Evolutionary conservation across 1,139 yeast species (phyloP), one percentile per base, ranked within the genome.

Genomic region (Debaryomycetaceae sp.): DNA sequence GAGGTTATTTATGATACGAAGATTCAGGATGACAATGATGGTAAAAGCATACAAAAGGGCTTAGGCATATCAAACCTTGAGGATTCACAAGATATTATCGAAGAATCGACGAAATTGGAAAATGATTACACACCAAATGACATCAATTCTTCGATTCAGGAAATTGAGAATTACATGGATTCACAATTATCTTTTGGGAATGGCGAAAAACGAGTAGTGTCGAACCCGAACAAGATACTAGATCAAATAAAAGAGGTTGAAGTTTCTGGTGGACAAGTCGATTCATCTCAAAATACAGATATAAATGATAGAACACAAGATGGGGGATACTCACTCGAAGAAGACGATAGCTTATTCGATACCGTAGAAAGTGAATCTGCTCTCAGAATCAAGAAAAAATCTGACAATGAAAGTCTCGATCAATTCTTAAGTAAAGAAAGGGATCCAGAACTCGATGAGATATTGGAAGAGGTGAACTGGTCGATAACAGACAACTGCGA

Each of bases 401-500:
- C 2, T 11, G 26, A 8, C 26, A 11, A 11, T 22, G 26, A 11
- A 22, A 22, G 26, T 11, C 26, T 22, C 11, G 26, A 22, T 22
- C 11, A 22, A 8, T 8, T 22, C 2, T 22, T 22, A 11, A 11
- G 26, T 11, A 22, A 22, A 8, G 26, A 22, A 11, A 68, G 59
- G 37, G 78, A 73, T 45, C 59, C 73, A 0, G 78, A 73, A 44
- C 57, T 81, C n/a, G 84, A 78, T 41, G 91, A 87, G 43, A 62
- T 87, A 14, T 71, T 88, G 45, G 87, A 83, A 28, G 92, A 84
- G 45, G 74, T 87, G 19, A 78, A 79, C 30, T 88, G 95, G 94
- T 76, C 76, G 22, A 71, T 81, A 1, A 64, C 73, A 14, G 94
- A 86, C 53, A 83, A 80, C 48, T 72, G 84, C 5, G 74, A 69